Evolutionary conservation across 2,329 filamentous ascomycete species (phyloP).

Genomic region (Mycogone perniciosa): DNA sequence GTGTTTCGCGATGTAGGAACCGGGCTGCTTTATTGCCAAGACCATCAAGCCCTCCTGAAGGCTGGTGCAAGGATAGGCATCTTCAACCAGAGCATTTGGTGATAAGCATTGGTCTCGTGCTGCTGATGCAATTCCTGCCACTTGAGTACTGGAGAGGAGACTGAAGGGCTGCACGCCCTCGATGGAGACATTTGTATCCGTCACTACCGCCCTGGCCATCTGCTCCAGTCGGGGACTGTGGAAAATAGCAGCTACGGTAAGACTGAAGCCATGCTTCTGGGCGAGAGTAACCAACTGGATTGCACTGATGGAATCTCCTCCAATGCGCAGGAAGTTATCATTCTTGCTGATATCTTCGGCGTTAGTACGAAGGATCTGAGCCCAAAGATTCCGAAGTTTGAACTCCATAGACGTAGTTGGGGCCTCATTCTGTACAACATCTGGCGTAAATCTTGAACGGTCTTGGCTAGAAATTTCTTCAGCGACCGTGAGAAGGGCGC

Average conservation of each 20-base stretch:
- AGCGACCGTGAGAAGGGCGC: neutral
- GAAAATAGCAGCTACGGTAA: neutral
- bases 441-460: neutral
- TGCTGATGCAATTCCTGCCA: neutral
- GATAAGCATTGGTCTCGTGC: neutral
- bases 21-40: constrained; percentile 23
- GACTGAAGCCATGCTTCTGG: neutral
- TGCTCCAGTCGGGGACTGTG: neutral
- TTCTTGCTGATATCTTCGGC: constrained; percentile 5
- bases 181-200: neutral
- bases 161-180: neutral
- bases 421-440: neutral
- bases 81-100: constrained; percentile 6
- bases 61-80: constrained; percentile 16
- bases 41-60: constrained; percentile 20
- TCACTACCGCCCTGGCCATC: neutral
- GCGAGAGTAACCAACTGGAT: constrained; percentile 2
- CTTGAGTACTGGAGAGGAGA: neutral
- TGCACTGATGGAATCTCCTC: constrained; percentile 11
- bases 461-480: neutral
- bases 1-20: constrained; percentile 28
- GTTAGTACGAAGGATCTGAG: constrained; percentile 1
- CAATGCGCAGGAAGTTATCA: constrained; percentile 12
- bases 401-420: constrained; percentile 1
- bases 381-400: constrained; percentile 7